Base-by-base conservation (phyloP, 1,284 basidiomycete genomes). In the Moesziomyces antarcticus region DNA sequence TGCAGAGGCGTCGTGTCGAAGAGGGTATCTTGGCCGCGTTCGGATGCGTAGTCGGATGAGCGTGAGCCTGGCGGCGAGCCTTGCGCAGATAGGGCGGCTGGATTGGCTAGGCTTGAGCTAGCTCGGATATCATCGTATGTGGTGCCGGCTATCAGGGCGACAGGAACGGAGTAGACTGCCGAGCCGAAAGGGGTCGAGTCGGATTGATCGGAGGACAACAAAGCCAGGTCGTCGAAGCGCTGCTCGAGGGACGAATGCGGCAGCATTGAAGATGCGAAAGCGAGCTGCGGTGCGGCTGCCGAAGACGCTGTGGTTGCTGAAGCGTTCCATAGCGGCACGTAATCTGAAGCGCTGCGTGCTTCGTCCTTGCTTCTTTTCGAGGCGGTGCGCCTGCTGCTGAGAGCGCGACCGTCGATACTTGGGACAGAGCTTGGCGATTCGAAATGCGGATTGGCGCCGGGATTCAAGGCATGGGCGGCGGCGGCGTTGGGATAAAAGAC, bases 401-500 rank as follows among this genome's bases (percentile, higher is more conserved):
- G 20, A 2, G 49, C 4, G 14, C 58, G 56, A 2, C 21, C 42
- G 18, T 70, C 57, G 13, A 57, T 24, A 20, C 21, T 22, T 1
- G 37, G 20, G 21, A 50, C 50, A 6, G 37, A 27, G 24, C 18
- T 40, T 6, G 61, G 27, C 21, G 50, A 30, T 7, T 57, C 55
- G 5, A 48, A 22, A 10, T 47, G 37, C 24, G 52, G 20, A 14
- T n/a, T 30, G n/a, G 48, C 14, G 5, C 21, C 27, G 9, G 42
- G 27, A 25, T 41, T 52, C 18, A 62, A 43, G n/a, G 54, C 58
- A 24, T 61, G 65, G 5, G 59, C 57, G n/a, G 61, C 56, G 14
- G 67, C 60, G 5, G 57, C 48, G 13, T 56, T 56, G 6, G 61
- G 67, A 47, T 56, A 64, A 21, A 64, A 70, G 50, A 70, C 50